Percentiles rank a stretch among this genome's conserved stretches.
Conservation (phyloP, 208 protist species). For the Kentomonas sorsogonicus region DNA sequence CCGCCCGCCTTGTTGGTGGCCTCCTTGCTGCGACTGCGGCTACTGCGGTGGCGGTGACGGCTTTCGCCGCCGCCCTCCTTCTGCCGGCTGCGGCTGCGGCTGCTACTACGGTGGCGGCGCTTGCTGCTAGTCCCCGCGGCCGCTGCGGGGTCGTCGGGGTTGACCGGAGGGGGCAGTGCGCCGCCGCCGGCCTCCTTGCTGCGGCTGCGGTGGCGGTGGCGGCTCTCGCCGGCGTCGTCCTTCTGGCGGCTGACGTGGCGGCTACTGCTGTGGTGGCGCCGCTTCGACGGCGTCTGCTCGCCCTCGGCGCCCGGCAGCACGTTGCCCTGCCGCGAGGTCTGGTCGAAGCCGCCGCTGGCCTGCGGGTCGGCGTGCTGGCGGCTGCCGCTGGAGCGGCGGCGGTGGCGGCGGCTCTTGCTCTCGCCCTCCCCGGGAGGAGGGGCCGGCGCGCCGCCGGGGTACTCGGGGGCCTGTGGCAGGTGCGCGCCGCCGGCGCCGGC, state of each 20-base stretch:
- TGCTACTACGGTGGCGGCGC: constrained; percentile 22
- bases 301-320: constrained; percentile 16
- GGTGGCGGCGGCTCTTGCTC: not conserved
- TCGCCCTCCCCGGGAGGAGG: not conserved
- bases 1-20: constrained; percentile 7
- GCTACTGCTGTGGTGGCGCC: constrained; percentile 13
- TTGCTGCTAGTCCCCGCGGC: constrained; percentile 16
- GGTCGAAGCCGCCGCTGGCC: not conserved
- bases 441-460: not conserved
- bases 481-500: not conserved
- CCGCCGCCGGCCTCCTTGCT: no score
- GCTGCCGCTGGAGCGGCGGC: not conserved
- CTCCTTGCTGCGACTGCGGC: constrained; percentile 8
- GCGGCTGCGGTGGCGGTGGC: constrained; percentile 15
- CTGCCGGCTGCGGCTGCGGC: constrained; percentile 18
- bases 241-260: not conserved
- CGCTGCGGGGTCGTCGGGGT: not conserved
- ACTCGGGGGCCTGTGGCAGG: not conserved
- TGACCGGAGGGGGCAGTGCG: no score
- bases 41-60: constrained; percentile 12
- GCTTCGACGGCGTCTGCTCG: constrained; percentile 10
- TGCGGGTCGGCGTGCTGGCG: constrained; percentile 6
- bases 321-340: not conserved
- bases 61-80: constrained; percentile 5
- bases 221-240: not conserved